Evolutionary conservation across 2,329 filamentous ascomycete species (phyloP), one percentile per base, ranked within the genome.

Genomic region (Fusarium coffeatum): DNA sequence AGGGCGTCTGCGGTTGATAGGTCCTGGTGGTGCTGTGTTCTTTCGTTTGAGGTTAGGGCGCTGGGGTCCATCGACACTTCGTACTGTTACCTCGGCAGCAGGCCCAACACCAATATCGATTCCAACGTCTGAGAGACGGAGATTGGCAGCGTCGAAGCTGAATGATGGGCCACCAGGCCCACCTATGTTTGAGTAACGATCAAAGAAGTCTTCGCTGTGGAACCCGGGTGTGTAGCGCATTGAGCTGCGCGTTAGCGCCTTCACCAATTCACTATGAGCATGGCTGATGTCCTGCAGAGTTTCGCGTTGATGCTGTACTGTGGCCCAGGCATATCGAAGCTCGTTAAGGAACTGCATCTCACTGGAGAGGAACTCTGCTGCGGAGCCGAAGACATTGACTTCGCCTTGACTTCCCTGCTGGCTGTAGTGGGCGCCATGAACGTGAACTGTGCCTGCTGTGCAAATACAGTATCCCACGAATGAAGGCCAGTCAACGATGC

Each of bases 391-490:
- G 82, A 94, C 74, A 83, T 87, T 89, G 84, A 82, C 89, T 80
- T 80, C 88, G 71, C 77, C 88, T 34, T 77, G 80, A 47, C 72
- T 78, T 13, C 80, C 80, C 40, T 80, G 81, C 72, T 85, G 87
- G 69, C 87, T 88, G 78, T 97, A 97, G 75, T 96, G 90, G 9
- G 92, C 89, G 15, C 93, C 93, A 75, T 97, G 93, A 12, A 97
- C 90, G 76, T 97, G 93, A 2, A 97, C 93, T 0, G 93, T 97
- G 7, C 92, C 93, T 4, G 93, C 93, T 4, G 93, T 95, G 78
- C 90, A 93, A 49, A 97, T 89, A 76, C 93, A 96, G 78, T 95
- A 97, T 9, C 93, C 92, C 4, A 96, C 91, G 76, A 97, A 94
- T 0, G 91, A 90, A 1, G 93, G 92, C 93, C 93, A 97, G 78